Evolutionary conservation across 305 asterid species (phyloP).

Genomic region (Solanum hybrid): DNA sequence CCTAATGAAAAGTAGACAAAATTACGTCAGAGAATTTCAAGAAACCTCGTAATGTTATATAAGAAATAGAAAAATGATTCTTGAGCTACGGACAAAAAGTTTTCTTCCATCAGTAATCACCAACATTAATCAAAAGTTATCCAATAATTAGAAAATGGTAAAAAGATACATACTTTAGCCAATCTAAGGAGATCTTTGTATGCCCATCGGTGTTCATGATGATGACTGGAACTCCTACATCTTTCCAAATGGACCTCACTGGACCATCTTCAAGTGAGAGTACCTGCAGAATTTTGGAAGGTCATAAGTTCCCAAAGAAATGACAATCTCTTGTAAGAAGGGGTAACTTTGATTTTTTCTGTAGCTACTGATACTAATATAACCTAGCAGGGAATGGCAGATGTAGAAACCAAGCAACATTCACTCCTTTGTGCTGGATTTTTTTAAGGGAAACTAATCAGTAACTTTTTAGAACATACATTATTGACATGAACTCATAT

Average conservation of each 20-base stretch:
- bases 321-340: background rate
- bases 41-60: background rate
- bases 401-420: background rate
- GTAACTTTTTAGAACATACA: background rate
- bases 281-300: slow-evolving; percentile 41
- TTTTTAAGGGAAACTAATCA: background rate
- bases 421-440: background rate
- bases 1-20: background rate
- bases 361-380: background rate
- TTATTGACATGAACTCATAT: background rate
- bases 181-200: slow-evolving; percentile 49
- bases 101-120: background rate
- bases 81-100: background rate
- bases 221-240: slow-evolving; percentile 37
- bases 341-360: background rate
- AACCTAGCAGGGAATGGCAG: background rate
- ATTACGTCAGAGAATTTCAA: background rate
- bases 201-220: slow-evolving; percentile 34
- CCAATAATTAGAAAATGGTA: background rate
- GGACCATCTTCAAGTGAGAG: slow-evolving; percentile 70
- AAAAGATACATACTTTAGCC: slow-evolving; percentile 66
- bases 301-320: background rate
- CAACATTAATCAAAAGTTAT: background rate
- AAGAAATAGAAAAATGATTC: background rate
- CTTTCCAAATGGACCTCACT: slow-evolving; percentile 48